Evolutionary conservation across 805 yeast species (phyloP).

Genomic region (Yarrowia divulgata): DNA sequence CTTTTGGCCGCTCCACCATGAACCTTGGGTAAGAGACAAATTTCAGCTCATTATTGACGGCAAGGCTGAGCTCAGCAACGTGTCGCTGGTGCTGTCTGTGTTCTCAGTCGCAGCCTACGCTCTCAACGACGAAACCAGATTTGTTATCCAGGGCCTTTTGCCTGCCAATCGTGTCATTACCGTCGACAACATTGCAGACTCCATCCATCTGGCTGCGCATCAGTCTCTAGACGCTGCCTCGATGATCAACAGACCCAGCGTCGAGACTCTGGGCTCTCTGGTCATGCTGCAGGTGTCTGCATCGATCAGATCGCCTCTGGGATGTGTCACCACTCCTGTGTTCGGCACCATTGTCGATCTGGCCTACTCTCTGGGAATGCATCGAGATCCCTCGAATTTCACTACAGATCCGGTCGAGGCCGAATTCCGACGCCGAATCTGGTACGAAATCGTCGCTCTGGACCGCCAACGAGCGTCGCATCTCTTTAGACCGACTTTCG

Average conservation of each 20-base stretch:
- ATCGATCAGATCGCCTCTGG: slow-evolving; percentile 19
- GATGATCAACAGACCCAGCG: slow-evolving; percentile 25
- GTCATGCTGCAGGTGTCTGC: slow-evolving; percentile 26
- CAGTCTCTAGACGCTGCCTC: slow-evolving; percentile 9
- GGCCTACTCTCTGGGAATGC: slow-evolving; percentile 50
- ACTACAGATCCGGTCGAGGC: slow-evolving; percentile 48
- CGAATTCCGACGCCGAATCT: slow-evolving; percentile 47
- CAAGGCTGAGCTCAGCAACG: slow-evolving; percentile 15
- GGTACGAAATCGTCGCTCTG: slow-evolving; percentile 43
- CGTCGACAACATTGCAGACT: not conserved
- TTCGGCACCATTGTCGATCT: slow-evolving; percentile 47
- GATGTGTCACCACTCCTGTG: slow-evolving; percentile 37
- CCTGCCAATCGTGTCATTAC: not conserved
- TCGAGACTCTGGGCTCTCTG: slow-evolving; percentile 34
- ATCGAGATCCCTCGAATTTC: slow-evolving; percentile 50
- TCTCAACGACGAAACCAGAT: not conserved
- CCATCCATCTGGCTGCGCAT: slow-evolving; percentile 25
- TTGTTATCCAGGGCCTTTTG: not conserved
- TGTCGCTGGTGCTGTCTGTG: slow-evolving; percentile 19
- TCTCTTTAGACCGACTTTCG: slow-evolving; percentile 17
- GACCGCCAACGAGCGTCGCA: slow-evolving; percentile 38
- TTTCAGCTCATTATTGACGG: slow-evolving; percentile 21
- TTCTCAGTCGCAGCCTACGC: slow-evolving; percentile 14
- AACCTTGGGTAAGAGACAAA: slow-evolving; percentile 36
- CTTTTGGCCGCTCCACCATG: slow-evolving; percentile 35